A percentile compares a stretch with the other conserved stretches of the same genome.
phyloP scores from a whole-genome alignment of 352 stramenopile species.

The Phytophthora tubulina region DNA sequence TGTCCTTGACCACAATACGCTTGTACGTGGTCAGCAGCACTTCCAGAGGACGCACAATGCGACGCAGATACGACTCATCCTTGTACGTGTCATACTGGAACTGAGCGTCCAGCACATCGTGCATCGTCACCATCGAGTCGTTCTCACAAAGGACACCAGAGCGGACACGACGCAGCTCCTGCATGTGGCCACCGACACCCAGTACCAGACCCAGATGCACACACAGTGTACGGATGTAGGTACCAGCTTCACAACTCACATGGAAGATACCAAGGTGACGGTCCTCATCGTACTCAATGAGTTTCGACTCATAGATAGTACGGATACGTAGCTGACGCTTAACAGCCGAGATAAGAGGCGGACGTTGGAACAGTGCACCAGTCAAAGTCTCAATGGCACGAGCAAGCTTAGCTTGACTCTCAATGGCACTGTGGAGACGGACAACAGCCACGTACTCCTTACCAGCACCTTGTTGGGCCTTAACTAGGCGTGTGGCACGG shows the following conservation, averaged over 20 bases:
- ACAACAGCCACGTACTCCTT: constrained; percentile 99
- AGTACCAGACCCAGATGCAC: constrained; percentile 99
- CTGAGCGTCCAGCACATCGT: constrained; percentile 99
- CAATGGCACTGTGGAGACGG: constrained; percentile 96
- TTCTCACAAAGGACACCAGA: constrained; percentile 97
- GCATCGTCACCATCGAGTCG: constrained; percentile 99
- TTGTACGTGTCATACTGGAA: constrained; percentile 99
- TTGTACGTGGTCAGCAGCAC: constrained; percentile 99
- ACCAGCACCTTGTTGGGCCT: constrained; percentile 95
- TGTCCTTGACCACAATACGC: constrained; percentile 99
- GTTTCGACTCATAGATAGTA: constrained; percentile 99
- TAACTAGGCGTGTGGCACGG: constrained; percentile 95
- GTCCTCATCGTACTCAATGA: constrained; percentile 99
- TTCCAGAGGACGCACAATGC: constrained; percentile 98
- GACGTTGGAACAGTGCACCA: constrained; percentile 99
- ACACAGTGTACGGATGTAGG: constrained; percentile 99
- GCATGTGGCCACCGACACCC: constrained; percentile 99
- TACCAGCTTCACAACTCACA: constrained; percentile 98
- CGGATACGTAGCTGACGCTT: constrained; percentile 99
- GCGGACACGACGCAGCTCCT: constrained; percentile 98
- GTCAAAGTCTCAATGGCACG: constrained; percentile 99
- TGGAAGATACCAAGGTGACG: constrained; percentile 98
- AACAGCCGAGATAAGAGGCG: constrained; percentile 99
- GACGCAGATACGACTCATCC: constrained; percentile 99
- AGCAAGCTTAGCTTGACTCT: constrained; percentile 92